phyloP scores from a whole-genome alignment of 2,329 filamentous ascomycete species.

The Botrytis byssoidea region DNA sequence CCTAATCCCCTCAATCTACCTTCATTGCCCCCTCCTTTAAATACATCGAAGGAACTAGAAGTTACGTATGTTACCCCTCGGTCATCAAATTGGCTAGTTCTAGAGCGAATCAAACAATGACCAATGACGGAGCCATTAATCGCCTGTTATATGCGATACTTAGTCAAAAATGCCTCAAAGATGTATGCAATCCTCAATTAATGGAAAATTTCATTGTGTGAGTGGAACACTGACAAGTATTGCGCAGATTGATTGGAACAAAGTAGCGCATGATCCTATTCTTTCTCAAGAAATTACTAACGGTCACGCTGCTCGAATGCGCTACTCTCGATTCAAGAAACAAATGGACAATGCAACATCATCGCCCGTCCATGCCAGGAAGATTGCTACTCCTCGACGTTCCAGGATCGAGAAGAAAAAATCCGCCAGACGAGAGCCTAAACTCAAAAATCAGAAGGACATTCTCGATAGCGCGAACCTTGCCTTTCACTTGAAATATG shows the following conservation, averaged over 20 bases:
- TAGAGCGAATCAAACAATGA: slow-evolving; percentile 42
- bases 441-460: slow-evolving; percentile 3
- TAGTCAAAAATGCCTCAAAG: slow-evolving; percentile 54
- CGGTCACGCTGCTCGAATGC: slow-evolving; percentile 57
- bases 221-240: slow-evolving; percentile 15
- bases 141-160: slow-evolving; percentile 56
- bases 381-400: slow-evolving; percentile 21
- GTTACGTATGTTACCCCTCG: background rate
- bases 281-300: slow-evolving; percentile 49
- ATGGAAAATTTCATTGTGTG: background rate
- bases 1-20: background rate
- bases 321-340: slow-evolving; percentile 53
- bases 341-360: slow-evolving; percentile 49
- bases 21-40: background rate
- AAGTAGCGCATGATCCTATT: slow-evolving; percentile 45
- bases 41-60: slow-evolving; percentile 5
- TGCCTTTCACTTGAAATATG: background rate
- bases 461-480: background rate
- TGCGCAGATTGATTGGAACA: slow-evolving; percentile 52
- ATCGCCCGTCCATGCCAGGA: slow-evolving; percentile 23
- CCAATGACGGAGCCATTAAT: slow-evolving; percentile 49
- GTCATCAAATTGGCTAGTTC: slow-evolving; percentile 35
- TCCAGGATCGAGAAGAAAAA: slow-evolving; percentile 32
- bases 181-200: slow-evolving; percentile 39
- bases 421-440: background rate